Evolutionary conservation across 495 filamentous ascomycete genomes (phyloP).

Genomic region (Aspergillus wentii): DNA sequence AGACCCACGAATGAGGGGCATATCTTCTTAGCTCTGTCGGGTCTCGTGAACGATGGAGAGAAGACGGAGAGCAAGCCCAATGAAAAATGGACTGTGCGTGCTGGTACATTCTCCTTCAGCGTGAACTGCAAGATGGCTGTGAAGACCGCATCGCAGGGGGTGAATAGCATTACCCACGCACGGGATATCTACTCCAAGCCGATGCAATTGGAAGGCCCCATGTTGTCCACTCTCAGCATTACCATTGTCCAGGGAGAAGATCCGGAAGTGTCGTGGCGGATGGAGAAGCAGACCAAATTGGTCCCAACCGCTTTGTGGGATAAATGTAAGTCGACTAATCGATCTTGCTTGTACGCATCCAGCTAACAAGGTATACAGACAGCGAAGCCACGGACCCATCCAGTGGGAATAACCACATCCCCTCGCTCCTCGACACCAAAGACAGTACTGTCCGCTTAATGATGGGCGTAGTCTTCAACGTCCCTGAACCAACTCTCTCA

Average conservation of each 20-base stretch:
- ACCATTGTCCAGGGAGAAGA: neutral
- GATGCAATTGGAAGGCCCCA: neutral
- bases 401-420: neutral
- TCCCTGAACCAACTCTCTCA: neutral
- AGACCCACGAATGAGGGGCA: neutral
- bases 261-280: too few species aligned
- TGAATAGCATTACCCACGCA: neutral
- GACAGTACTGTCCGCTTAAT: neutral
- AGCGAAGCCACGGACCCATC: neutral
- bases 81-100: neutral
- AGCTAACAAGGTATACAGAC: neutral
- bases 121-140: neutral
- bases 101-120: neutral
- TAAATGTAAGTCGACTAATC: neutral
- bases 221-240: neutral
- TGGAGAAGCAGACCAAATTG: neutral
- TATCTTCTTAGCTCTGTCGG: neutral
- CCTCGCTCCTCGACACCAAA: neutral
- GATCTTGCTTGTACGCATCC: neutral
- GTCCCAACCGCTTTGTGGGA: neutral
- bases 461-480: neutral
- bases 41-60: neutral
- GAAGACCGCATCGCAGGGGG: neutral
- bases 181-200: neutral
- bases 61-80: neutral